Conservation (phyloP, 1,139 yeast species). For the Geotrichum reessii region DNA sequence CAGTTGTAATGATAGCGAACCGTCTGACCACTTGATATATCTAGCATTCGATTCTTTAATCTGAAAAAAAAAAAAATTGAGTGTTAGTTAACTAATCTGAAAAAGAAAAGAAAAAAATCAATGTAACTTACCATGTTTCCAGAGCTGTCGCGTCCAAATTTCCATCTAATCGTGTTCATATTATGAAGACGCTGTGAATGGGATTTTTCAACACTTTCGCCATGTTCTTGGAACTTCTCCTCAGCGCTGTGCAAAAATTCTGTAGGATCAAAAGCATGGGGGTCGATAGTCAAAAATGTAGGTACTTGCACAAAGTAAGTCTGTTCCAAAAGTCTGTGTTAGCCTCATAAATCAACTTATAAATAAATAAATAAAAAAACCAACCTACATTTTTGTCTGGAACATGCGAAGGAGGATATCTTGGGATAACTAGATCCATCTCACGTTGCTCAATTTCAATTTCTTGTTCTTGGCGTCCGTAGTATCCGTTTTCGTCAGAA, state of each 20-base stretch:
- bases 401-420: slow-evolving; percentile 57
- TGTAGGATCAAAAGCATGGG: slow-evolving; percentile 80
- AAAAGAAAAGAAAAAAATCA: not conserved
- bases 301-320: slow-evolving; percentile 68
- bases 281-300: slow-evolving; percentile 72
- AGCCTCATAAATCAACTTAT: slow-evolving; percentile 24
- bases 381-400: slow-evolving; percentile 17
- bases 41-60: slow-evolving; percentile 82
- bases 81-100: not conserved
- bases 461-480: slow-evolving; percentile 21
- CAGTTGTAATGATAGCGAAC: slow-evolving; percentile 72
- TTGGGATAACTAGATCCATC: slow-evolving; percentile 61
- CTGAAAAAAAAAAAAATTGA: not conserved
- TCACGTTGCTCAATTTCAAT: slow-evolving; percentile 43
- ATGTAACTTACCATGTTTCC: slow-evolving; percentile 43
- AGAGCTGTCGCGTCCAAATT: slow-evolving; percentile 62
- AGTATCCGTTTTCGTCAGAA: slow-evolving; percentile 4
- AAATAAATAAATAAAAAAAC: not conserved
- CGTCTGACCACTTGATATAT: slow-evolving; percentile 92
- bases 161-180: slow-evolving; percentile 88
- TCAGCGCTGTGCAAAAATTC: slow-evolving; percentile 43
- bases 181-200: slow-evolving; percentile 54
- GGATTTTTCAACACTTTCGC: slow-evolving; percentile 45
- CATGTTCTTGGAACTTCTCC: slow-evolving; percentile 32
- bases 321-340: slow-evolving; percentile 27